These are phyloP conservation scores for Arabidopsis suecica DNA, from an alignment of 345 rosid genomes.

Conservation along the genomic window DNA sequence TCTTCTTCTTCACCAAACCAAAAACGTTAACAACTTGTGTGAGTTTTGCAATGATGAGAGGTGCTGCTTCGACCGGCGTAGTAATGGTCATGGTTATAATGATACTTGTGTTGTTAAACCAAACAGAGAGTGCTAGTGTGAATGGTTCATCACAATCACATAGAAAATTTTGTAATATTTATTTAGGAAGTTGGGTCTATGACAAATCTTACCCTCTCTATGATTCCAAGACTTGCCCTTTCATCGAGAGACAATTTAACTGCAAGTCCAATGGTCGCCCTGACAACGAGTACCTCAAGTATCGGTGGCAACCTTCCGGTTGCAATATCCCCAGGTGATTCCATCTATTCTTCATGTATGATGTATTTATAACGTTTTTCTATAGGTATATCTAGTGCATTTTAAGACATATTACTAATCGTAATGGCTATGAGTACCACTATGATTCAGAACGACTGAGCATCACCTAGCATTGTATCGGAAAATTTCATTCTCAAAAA, in stretches of 20 bases:
- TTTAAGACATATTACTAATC: neutral
- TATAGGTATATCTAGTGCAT: neutral
- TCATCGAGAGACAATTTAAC: conserved; percentile 60
- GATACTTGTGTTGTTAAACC: conserved; percentile 35
- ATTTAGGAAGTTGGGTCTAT: conserved; percentile 65
- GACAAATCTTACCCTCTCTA: conserved; percentile 65
- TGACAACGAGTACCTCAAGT: conserved; percentile 63
- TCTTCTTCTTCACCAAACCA: conserved; percentile 40
- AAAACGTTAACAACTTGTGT: conserved; percentile 31
- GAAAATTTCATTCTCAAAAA: neutral
- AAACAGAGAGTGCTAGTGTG: conserved; percentile 31
- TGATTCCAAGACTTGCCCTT: conserved; percentile 51
- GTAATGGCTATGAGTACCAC: neutral
- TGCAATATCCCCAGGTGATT: conserved; percentile 63
- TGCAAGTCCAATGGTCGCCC: conserved; percentile 64
- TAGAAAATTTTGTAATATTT: conserved; percentile 42
- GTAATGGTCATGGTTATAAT: conserved; percentile 29
- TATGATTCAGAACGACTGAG: neutral
- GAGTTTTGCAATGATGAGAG: conserved; percentile 44
- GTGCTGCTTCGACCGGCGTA: conserved; percentile 23
- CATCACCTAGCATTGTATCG: neutral
- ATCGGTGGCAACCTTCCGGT: conserved; percentile 64
- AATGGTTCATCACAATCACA: conserved; percentile 20
- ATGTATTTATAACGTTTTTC: neutral
- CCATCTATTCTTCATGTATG: neutral